Conservation (phyloP, 164 flowering plant genomes). For the Stephania cephalantha region DNA sequence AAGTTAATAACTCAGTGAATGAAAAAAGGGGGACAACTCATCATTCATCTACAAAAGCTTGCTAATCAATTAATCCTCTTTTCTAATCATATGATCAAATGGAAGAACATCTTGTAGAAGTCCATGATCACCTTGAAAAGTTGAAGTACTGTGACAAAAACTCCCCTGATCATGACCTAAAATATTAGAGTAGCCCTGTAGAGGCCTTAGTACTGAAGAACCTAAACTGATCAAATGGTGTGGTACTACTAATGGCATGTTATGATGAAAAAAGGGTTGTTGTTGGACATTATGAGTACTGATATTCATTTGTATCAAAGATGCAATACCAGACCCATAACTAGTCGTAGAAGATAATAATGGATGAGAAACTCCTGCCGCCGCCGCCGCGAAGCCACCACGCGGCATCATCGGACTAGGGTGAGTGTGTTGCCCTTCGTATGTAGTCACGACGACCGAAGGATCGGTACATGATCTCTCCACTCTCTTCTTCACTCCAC, state of each 20-base stretch:
- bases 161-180: background rate
- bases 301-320: constrained; percentile 12
- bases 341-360: constrained; percentile 13
- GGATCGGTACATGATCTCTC: constrained; percentile 75
- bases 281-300: constrained; percentile 19
- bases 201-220: constrained; percentile 4
- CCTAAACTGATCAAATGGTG: constrained; percentile 19
- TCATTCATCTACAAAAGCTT: background rate
- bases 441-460: constrained; percentile 68
- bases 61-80: constrained; percentile 21
- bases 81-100: constrained; percentile 27
- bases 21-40: background rate
- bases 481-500: constrained; percentile 89
- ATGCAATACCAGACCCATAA: constrained; percentile 6
- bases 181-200: background rate
- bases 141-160: background rate
- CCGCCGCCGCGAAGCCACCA: constrained; percentile 18
- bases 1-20: too few relatives aligned
- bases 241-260: constrained; percentile 22
- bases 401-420: constrained; percentile 53
- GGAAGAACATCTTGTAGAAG: constrained; percentile 74
- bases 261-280: constrained; percentile 5
- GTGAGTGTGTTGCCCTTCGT: constrained; percentile 89
- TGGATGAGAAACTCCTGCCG: constrained; percentile 14
- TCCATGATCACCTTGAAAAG: constrained; percentile 50